Percentiles rank a stretch among this genome's conserved stretches.
phyloP scores from a whole-genome alignment of 2,329 filamentous ascomycete species.

The Pseudogymnoascus sp. region DNA sequence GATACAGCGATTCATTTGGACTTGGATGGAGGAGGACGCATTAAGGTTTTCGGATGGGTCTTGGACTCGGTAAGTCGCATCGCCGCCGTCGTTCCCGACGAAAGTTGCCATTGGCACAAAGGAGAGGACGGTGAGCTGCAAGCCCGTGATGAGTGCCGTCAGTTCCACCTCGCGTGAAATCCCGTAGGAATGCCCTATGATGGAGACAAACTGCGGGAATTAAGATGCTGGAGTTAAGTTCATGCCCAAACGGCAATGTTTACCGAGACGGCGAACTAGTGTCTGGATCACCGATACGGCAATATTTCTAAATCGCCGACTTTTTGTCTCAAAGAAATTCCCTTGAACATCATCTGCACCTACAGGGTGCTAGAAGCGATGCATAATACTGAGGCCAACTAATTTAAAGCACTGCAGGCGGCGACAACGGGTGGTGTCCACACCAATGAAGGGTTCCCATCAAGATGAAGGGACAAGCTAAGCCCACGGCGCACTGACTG shows the following conservation, averaged over 20 bases:
- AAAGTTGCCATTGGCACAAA: neutral
- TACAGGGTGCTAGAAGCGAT: neutral
- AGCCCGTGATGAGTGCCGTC: neutral
- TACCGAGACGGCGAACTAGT: neutral
- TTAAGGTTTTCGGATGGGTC: neutral
- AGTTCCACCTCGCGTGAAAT: neutral
- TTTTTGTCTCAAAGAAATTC: neutral
- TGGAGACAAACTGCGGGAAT: neutral
- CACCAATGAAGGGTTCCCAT: neutral
- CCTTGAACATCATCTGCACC: neutral
- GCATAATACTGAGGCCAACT: neutral
- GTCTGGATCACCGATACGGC: neutral
- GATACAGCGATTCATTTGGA: neutral
- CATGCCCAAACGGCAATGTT: neutral
- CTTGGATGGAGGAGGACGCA: neutral
- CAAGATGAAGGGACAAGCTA: neutral
- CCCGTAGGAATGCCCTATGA: neutral
- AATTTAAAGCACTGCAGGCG: neutral
- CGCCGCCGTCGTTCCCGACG: neutral
- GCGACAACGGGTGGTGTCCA: neutral
- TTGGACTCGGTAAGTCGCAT: neutral
- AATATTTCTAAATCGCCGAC: neutral
- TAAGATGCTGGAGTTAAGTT: neutral
- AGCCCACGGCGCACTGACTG: neutral
- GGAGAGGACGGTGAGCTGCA: neutral